A percentile compares a stretch with the other conserved stretches of the same genome.
phyloP scores from a whole-genome alignment of 768 basidiomycete genomes.

The Psilocybe cubensis region DNA sequence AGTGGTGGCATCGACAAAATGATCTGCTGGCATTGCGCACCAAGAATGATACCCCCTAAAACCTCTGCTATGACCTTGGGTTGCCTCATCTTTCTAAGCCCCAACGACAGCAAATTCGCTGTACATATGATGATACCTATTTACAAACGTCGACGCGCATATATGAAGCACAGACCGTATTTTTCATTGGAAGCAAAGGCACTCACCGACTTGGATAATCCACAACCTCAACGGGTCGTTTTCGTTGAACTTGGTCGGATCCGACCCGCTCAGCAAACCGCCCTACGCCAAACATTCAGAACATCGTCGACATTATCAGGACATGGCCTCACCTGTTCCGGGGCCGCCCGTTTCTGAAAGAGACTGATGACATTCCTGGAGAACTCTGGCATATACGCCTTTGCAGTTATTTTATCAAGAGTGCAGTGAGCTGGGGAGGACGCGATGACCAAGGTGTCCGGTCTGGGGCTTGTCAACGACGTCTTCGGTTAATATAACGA shows the following conservation, averaged over 20 bases:
- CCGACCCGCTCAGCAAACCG: constrained; percentile 73
- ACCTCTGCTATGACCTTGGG: constrained; percentile 87
- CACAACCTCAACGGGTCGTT: constrained; percentile 75
- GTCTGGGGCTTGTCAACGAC: neutral
- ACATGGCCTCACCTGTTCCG: constrained; percentile 40
- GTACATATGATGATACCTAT: constrained; percentile 82
- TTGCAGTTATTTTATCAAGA: neutral
- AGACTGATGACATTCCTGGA: constrained; percentile 39
- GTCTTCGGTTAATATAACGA: too few species aligned
- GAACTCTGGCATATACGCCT: constrained; percentile 39
- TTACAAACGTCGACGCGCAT: too few species aligned
- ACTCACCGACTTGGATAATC: constrained; percentile 80
- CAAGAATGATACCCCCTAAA: constrained; percentile 88
- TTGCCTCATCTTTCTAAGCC: constrained; percentile 75
- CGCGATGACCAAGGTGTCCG: neutral
- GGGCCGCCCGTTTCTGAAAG: constrained; percentile 38
- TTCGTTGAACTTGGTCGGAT: constrained; percentile 68
- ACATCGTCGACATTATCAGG: neutral
- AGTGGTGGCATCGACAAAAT: neutral
- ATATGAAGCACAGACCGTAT: constrained; percentile 11
- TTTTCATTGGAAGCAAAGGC: neutral
- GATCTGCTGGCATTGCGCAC: constrained; percentile 32
- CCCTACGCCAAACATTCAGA: constrained; percentile 47
- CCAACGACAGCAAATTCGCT: constrained; percentile 68
- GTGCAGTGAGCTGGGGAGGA: neutral